Evolutionary conservation across 1,284 basidiomycete genomes (phyloP), one percentile per base, ranked within the genome.

Genomic region (Phellopilus nigrolimitatus): DNA sequence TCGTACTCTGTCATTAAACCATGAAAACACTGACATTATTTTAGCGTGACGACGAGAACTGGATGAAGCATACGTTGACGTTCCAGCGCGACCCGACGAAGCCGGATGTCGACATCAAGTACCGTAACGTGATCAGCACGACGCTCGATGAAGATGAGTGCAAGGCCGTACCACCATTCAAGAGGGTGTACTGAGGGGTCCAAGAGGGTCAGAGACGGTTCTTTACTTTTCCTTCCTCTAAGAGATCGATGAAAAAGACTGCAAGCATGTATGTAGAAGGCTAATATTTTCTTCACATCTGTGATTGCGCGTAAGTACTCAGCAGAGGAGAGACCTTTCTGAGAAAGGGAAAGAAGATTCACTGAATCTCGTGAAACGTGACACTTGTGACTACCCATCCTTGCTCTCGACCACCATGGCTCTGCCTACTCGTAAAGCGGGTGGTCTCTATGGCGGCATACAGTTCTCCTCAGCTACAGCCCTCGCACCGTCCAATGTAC

Each of bases 71-170:
- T 73, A 91, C 90, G 3, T 78, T 97, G 45, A 89, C 88, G 15
- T 92, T 88, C 82, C 91, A 92, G 67, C 80, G 70, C 49, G 83
- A 95, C 61, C 61, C 68, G 63, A 74, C 63, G 66, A 74, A 62
- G 58, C 91, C 94, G 17, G 83, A 93, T 54, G 94, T 98, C 57
- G 85, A 88, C 48, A 82, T 99, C 66, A 80, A 81, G 63, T 99
- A 98, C 75, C 90, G 97, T 59, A 67, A 67, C 24, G 97, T 99
- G 55, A 94, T 92, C 62, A 74, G 67, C 61, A 80, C 70, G 44
- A 99, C 97, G 27, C 80, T 99, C 30, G 95, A 99, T 66, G 91
- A 95, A 74, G 86, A 81, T 64, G 95, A 99, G 76, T 97, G 94
- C 84, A 95, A 90, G 73, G 63, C 82, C 41, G 85, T 91, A 24